These are phyloP conservation scores for Boechera retrofracta DNA, from an alignment of 345 rosid species.

Conservation along the genomic window DNA sequence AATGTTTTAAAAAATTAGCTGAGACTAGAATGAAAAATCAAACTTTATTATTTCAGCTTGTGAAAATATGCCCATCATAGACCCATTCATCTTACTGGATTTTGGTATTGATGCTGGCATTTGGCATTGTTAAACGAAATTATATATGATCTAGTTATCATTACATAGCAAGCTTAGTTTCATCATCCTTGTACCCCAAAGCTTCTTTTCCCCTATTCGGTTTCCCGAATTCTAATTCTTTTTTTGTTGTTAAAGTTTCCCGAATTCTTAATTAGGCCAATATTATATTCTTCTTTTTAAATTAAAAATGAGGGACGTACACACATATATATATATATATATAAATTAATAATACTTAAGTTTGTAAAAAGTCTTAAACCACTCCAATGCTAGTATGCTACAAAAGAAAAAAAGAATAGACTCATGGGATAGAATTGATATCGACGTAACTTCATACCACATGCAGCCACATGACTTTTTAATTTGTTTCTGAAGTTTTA, in stretches of 20 bases:
- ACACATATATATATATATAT: background rate
- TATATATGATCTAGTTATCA: slow-evolving; percentile 8
- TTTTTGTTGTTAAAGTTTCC: too few species aligned
- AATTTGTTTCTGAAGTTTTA: slow-evolving; percentile 28
- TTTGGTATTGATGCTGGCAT: slow-evolving; percentile 28
- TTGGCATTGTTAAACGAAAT: slow-evolving; percentile 2
- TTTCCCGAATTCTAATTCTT: background rate
- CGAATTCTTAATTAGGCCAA: background rate
- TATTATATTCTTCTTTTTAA: background rate
- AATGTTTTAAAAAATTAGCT: background rate
- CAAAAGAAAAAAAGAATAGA: slow-evolving; percentile 8
- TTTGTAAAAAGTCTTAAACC: slow-evolving; percentile 21
- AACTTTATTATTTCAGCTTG: slow-evolving; percentile 5
- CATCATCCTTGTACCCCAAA: background rate
- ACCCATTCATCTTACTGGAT: slow-evolving; percentile 26
- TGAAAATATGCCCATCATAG: slow-evolving; percentile 17
- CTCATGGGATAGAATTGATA: slow-evolving; percentile 45
- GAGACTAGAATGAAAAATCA: background rate
- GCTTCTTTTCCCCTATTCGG: background rate
- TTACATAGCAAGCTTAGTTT: slow-evolving; percentile 22
- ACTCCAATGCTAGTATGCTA: slow-evolving; percentile 14
- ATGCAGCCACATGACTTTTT: slow-evolving; percentile 51
- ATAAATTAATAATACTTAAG: background rate
- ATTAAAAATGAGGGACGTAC: too few species aligned
- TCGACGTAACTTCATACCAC: slow-evolving; percentile 53